Evolutionary conservation across 495 filamentous ascomycete genomes (phyloP).

Genomic region (Neurospora sp.): DNA sequence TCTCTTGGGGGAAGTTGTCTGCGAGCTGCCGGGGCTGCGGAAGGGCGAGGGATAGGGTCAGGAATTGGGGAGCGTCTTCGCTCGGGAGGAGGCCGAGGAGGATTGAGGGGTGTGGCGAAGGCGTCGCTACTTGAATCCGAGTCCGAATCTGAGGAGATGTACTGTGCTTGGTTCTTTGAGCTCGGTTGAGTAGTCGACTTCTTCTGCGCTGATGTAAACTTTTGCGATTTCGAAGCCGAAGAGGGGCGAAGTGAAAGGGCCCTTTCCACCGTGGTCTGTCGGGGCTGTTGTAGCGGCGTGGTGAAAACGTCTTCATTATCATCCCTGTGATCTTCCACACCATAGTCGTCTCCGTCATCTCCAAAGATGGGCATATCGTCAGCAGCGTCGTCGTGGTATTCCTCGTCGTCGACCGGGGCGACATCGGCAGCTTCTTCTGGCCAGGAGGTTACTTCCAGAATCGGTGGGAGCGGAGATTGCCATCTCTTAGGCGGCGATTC

Average conservation of each 20-base stretch:
- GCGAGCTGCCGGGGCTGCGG: background rate
- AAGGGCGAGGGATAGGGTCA: background rate
- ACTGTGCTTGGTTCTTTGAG: background rate
- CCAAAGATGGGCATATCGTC: background rate
- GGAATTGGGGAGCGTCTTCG: background rate
- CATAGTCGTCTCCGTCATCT: background rate
- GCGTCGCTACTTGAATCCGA: background rate
- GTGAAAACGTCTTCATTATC: constrained; percentile 1
- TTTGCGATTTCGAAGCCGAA: constrained; percentile 9
- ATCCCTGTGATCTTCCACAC: background rate
- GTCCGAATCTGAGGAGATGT: background rate
- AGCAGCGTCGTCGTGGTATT: background rate
- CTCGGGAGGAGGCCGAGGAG: background rate
- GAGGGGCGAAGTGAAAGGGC: background rate
- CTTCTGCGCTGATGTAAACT: background rate
- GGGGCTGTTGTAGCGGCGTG: constrained; percentile 21
- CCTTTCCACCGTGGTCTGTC: background rate
- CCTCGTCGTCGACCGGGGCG: background rate
- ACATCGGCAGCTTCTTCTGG: background rate
- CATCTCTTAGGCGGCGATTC: constrained; percentile 3
- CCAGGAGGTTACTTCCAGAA: background rate
- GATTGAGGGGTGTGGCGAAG: background rate
- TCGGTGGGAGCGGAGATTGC: constrained; percentile 4
- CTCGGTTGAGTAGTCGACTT: background rate
- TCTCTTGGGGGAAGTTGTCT: background rate